These are phyloP conservation scores for Sphenostylis stenocarpa DNA, from an alignment of 306 rosid species.

Conservation along the genomic window DNA sequence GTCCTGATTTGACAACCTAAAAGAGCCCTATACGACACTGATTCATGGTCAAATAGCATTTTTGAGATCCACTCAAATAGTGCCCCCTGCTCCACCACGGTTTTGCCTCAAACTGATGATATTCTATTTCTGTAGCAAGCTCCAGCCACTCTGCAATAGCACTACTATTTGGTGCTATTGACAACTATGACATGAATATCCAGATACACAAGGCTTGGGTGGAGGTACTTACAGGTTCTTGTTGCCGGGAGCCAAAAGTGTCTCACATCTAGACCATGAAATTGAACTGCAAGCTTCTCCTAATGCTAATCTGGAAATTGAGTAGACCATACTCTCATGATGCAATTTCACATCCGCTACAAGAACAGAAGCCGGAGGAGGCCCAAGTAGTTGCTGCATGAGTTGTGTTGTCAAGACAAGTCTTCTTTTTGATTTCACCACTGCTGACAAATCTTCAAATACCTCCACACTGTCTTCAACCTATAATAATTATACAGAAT, in stretches of 20 bases:
- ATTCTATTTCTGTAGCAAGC: neutral
- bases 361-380: conserved; percentile 68
- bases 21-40: neutral
- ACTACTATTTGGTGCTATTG: neutral
- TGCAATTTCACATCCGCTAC: conserved; percentile 58
- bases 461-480: conserved; percentile 61
- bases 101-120: neutral
- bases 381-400: conserved; percentile 74
- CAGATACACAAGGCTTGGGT: neutral
- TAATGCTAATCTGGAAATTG: conserved; percentile 63
- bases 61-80: neutral
- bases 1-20: neutral
- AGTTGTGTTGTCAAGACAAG: conserved; percentile 80
- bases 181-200: neutral
- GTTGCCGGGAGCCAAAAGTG: conserved; percentile 37
- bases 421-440: conserved; percentile 63
- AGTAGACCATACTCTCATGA: conserved; percentile 65
- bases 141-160: neutral
- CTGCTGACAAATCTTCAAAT: conserved; percentile 51
- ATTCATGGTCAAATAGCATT: neutral
- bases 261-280: conserved; percentile 52
- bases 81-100: neutral
- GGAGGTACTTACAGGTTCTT: conserved; percentile 51
- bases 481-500: conserved; percentile 43
- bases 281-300: conserved; percentile 81